These are phyloP conservation scores for Botrytis aclada DNA, from an alignment of 2,329 filamentous ascomycete genomes.

Conservation along the genomic window DNA sequence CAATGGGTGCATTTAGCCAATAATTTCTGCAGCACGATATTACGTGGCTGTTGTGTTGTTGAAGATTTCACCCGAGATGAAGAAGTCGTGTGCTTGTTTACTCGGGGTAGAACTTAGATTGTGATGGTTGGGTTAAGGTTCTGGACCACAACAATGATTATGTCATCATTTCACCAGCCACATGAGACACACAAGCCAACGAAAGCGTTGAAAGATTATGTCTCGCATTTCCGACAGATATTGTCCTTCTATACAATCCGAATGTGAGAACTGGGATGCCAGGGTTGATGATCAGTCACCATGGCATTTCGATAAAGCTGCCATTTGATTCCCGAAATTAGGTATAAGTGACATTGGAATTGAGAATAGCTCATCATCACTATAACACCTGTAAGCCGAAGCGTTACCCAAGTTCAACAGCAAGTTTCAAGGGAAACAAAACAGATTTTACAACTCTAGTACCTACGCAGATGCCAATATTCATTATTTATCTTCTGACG, in stretches of 20 bases:
- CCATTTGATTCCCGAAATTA: neutral
- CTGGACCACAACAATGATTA: neutral
- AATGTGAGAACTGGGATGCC: neutral
- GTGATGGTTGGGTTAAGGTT: neutral
- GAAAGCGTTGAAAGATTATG: neutral
- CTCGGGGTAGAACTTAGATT: conserved; percentile 9
- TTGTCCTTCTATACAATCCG: neutral
- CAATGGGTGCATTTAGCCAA: conserved; percentile 5
- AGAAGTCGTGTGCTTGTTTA: neutral
- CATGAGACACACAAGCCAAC: neutral
- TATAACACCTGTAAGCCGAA: neutral
- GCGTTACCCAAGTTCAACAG: neutral
- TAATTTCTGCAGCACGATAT: neutral
- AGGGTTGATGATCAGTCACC: neutral
- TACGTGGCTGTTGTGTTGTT: neutral
- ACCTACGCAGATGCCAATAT: neutral
- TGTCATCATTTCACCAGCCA: neutral
- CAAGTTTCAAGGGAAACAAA: neutral
- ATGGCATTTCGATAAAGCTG: neutral
- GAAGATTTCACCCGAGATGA: neutral
- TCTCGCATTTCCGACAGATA: neutral
- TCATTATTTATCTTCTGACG: neutral
- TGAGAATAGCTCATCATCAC: neutral
- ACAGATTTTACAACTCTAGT: neutral
- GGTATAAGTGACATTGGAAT: neutral